Conservation (phyloP, 2,329 filamentous ascomycete genomes). For the Cladophialophora carrionii region DNA sequence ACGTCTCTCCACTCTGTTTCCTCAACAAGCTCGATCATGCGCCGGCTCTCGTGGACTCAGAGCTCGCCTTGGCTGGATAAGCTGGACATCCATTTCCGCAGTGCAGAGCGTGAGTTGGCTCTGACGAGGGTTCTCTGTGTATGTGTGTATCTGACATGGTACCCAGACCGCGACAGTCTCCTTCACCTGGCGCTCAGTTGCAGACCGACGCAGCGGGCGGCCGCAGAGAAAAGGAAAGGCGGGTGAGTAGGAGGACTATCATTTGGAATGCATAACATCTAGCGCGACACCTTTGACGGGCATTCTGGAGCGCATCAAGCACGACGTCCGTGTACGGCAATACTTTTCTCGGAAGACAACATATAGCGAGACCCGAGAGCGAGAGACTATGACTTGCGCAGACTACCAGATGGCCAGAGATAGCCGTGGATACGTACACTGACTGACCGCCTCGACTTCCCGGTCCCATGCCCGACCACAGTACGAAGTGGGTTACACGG, state of each 20-base stretch:
- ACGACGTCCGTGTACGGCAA: background rate
- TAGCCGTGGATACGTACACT: background rate
- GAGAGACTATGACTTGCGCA: background rate
- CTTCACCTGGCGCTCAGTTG: slow-evolving; percentile 15
- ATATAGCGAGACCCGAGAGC: background rate
- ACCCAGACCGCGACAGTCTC: slow-evolving; percentile 18
- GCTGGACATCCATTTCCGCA: slow-evolving; percentile 13
- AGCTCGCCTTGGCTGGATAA: slow-evolving; percentile 15
- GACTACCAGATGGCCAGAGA: background rate
- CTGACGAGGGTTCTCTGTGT: background rate
- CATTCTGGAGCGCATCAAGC: background rate
- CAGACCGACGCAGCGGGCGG: slow-evolving; percentile 2
- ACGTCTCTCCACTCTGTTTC: slow-evolving; percentile 6
- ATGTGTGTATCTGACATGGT: background rate
- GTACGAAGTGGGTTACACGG: background rate
- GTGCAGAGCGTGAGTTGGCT: slow-evolving; percentile 10
- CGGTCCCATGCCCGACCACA: background rate
- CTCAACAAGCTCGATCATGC: slow-evolving; percentile 7
- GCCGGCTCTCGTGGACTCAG: slow-evolving; percentile 16
- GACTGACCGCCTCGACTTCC: background rate
- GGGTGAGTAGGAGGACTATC: background rate
- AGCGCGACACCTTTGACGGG: background rate
- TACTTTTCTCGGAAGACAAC: background rate
- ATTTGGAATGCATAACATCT: background rate
- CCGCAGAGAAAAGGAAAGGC: slow-evolving; percentile 1